Evolutionary conservation across 495 filamentous ascomycete genomes (phyloP).

Genomic region (Parachaetomium inaequale): DNA sequence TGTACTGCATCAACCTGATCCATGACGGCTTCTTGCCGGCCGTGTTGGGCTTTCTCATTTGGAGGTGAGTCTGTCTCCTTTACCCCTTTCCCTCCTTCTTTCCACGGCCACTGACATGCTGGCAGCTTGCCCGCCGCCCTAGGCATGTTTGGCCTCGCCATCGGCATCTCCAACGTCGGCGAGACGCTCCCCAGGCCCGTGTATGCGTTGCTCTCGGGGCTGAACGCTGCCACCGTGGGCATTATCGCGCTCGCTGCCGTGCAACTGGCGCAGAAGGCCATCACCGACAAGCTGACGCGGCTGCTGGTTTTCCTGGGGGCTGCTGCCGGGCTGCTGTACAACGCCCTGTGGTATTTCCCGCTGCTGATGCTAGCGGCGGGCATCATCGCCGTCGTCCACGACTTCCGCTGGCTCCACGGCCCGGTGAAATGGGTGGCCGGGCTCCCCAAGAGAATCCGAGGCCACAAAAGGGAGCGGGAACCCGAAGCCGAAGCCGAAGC

Average conservation of each 20-base stretch:
- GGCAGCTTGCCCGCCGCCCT: constrained; percentile 66
- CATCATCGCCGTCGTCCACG: constrained; percentile 56
- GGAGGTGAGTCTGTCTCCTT: constrained; percentile 35
- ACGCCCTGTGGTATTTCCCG: constrained; percentile 79
- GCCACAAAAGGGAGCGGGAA: background rate
- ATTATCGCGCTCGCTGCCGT: constrained; percentile 76
- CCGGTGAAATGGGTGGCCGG: constrained; percentile 21
- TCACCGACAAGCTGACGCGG: constrained; percentile 67
- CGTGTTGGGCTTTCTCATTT: constrained; percentile 62
- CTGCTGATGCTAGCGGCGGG: constrained; percentile 59
- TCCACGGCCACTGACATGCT: background rate
- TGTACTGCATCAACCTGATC: constrained; percentile 67
- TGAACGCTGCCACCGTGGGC: constrained; percentile 75
- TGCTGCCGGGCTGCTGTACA: constrained; percentile 68
- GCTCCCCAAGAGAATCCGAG: constrained; percentile 3
- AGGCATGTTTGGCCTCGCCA: constrained; percentile 68
- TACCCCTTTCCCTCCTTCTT: background rate
- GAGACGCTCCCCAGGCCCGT: constrained; percentile 59
- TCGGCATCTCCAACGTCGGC: constrained; percentile 62
- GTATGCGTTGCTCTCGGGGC: constrained; percentile 71
- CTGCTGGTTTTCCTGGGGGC: constrained; percentile 67
- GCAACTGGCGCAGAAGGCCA: constrained; percentile 67
- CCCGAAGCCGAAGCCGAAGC: background rate
- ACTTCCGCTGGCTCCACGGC: constrained; percentile 51
- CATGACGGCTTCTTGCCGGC: constrained; percentile 61